Conservation (phyloP, 2,329 filamentous ascomycete genomes). For the Aspergillus eucalypticola region DNA sequence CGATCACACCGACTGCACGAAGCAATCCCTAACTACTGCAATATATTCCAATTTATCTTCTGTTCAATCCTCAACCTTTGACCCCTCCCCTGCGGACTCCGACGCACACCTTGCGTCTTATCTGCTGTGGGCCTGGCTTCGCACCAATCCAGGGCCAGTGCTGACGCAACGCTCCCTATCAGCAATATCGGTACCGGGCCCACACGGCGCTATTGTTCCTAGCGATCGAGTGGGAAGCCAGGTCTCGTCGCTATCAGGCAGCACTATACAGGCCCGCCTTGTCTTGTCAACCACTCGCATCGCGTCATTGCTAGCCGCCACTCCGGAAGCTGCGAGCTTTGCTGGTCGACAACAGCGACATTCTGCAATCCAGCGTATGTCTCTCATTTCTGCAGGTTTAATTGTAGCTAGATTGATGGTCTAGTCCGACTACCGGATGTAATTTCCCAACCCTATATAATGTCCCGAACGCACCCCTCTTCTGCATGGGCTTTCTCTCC, state of each 20-base stretch:
- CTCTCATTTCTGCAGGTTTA: neutral
- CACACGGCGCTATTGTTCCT: neutral
- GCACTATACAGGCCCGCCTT: neutral
- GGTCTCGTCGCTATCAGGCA: neutral
- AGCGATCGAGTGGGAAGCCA: neutral
- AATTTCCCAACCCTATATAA: constrained; percentile 1
- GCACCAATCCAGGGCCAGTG: constrained; percentile 4
- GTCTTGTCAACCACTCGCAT: neutral
- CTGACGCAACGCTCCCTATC: constrained; percentile 6
- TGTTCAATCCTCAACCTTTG: neutral
- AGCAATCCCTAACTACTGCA: neutral
- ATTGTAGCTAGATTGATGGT: neutral
- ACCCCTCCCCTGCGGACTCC: constrained; percentile 7
- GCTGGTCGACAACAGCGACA: neutral
- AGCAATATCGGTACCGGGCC: constrained; percentile 4
- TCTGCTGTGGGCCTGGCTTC: neutral
- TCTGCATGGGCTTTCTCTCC: neutral
- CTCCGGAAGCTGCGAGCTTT: neutral
- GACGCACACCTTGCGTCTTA: constrained; percentile 10
- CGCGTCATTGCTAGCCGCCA: neutral
- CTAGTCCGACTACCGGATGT: neutral
- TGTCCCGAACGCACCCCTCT: neutral
- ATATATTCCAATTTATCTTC: neutral
- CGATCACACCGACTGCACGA: neutral
- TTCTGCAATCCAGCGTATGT: neutral